A percentile compares a stretch with the other conserved stretches of the same genome.
Evolutionary conservation across 2,329 filamentous ascomycete species (phyloP).

Genomic region (Lachnellula hyalina): DNA sequence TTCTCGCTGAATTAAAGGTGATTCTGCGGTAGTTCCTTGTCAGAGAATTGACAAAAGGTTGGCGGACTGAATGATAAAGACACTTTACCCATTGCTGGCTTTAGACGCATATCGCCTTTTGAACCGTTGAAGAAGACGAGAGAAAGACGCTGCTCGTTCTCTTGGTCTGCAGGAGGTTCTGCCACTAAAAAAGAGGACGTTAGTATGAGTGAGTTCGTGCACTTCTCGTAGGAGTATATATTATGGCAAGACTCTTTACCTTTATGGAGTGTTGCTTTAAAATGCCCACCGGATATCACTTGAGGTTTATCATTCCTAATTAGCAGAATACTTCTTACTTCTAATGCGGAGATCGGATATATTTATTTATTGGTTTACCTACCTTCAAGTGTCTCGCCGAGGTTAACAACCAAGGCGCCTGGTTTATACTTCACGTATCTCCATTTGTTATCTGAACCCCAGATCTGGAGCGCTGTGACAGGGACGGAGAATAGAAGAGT

Average conservation of each 20-base stretch:
- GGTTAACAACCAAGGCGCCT: slow-evolving; percentile 43
- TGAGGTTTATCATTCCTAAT: slow-evolving; percentile 10
- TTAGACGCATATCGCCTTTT: slow-evolving; percentile 39
- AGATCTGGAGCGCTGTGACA: slow-evolving; percentile 43
- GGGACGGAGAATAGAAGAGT: slow-evolving; percentile 44
- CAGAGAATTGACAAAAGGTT: not conserved
- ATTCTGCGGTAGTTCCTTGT: slow-evolving; percentile 20
- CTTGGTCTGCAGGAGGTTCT: slow-evolving; percentile 38
- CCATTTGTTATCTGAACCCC: slow-evolving; percentile 39
- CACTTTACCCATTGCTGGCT: slow-evolving; percentile 32
- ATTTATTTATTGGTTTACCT: not conserved
- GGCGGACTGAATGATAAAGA: too few relatives aligned
- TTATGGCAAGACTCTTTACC: not conserved
- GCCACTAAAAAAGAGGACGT: slow-evolving; percentile 27
- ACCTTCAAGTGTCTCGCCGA: slow-evolving; percentile 37
- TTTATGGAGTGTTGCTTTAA: slow-evolving; percentile 41
- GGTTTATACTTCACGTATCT: slow-evolving; percentile 40
- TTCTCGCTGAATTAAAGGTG: slow-evolving; percentile 36
- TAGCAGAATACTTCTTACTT: too few relatives aligned
- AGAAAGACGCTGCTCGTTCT: slow-evolving; percentile 36
- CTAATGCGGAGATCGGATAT: not conserved
- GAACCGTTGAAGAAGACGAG: slow-evolving; percentile 43
- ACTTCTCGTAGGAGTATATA: not conserved
- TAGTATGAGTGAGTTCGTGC: not conserved
- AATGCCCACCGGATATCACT: slow-evolving; percentile 42